Evolutionary conservation across 1,139 yeast genomes (phyloP).

Genomic region (Nematodospora anomalae): DNA sequence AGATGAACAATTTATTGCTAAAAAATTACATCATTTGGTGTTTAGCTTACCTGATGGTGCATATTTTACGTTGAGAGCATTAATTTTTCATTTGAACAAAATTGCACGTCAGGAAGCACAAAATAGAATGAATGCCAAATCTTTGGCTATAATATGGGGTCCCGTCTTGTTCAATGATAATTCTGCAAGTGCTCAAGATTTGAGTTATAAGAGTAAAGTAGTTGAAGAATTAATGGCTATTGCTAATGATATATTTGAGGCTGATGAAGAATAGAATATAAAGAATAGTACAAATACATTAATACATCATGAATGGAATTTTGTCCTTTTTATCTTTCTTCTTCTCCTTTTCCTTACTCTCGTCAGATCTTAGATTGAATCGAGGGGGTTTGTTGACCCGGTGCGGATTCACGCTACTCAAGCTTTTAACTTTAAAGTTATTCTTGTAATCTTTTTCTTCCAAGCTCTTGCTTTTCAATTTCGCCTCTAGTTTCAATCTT

Average conservation of each 20-base stretch:
- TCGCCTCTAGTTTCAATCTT: conserved; percentile 12
- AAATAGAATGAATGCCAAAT: conserved; percentile 80
- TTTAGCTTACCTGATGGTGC: conserved; percentile 93
- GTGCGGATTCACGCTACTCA: conserved; percentile 17
- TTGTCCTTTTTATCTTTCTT: conserved; percentile 12
- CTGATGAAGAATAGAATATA: conserved; percentile 37
- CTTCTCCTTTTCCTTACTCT: conserved; percentile 4
- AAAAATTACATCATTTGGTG: conserved; percentile 81
- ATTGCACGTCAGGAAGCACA: conserved; percentile 62
- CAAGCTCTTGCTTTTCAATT: conserved; percentile 8
- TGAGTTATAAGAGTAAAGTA: conserved; percentile 77
- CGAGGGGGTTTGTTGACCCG: conserved; percentile 34
- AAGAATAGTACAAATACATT: conserved; percentile 1
- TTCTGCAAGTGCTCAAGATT: conserved; percentile 68
- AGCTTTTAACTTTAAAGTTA: conserved; percentile 30
- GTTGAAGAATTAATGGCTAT: conserved; percentile 81
- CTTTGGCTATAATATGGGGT: conserved; percentile 90
- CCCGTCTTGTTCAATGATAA: conserved; percentile 75
- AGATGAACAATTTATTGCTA: conserved; percentile 55
- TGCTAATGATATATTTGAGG: conserved; percentile 86
- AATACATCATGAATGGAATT: conserved; percentile 19
- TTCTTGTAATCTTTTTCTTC: conserved; percentile 23
- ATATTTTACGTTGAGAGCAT: conserved; percentile 83
- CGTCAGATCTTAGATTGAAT: conserved; percentile 22
- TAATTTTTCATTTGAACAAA: conserved; percentile 80